Conservation (phyloP, 305 asterid genomes). For the Lippia alba region DNA sequence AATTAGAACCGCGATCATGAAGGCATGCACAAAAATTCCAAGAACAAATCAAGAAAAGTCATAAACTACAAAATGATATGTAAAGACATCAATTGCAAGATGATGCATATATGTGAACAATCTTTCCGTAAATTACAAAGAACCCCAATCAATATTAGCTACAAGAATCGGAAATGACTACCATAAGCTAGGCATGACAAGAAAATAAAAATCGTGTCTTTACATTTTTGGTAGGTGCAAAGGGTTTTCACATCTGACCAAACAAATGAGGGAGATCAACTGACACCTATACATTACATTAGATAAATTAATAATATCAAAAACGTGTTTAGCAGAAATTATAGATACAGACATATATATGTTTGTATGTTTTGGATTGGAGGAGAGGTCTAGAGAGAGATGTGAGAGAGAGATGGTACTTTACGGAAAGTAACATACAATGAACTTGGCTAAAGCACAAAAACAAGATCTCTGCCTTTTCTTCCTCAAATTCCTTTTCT, state of each 20-base stretch:
- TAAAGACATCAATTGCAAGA: too few species aligned
- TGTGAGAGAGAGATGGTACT: constrained; percentile 49
- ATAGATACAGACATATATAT: constrained; percentile 21
- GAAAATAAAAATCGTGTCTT: neutral
- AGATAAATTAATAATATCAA: constrained; percentile 20
- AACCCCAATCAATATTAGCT: too few species aligned
- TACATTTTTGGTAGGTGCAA: constrained; percentile 31
- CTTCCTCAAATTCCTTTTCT: constrained; percentile 13
- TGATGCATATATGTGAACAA: too few species aligned
- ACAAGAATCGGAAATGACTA: constrained; percentile 29
- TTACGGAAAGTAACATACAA: constrained; percentile 71
- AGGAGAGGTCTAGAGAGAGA: constrained; percentile 43
- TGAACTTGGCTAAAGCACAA: constrained; percentile 51
- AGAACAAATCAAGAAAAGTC: neutral
- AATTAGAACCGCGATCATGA: too few species aligned
- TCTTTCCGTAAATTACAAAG: too few species aligned
- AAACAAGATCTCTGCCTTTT: constrained; percentile 32
- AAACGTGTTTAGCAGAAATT: constrained; percentile 14
- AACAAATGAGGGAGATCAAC: constrained; percentile 4
- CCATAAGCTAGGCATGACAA: constrained; percentile 28
- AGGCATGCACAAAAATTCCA: neutral
- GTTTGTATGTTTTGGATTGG: constrained; percentile 9
- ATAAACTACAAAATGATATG: too few species aligned
- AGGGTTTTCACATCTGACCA: constrained; percentile 35
- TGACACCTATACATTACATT: neutral